Base-by-base conservation (phyloP, 2,329 filamentous ascomycete genomes). In the Aquanectria penicillioides region DNA sequence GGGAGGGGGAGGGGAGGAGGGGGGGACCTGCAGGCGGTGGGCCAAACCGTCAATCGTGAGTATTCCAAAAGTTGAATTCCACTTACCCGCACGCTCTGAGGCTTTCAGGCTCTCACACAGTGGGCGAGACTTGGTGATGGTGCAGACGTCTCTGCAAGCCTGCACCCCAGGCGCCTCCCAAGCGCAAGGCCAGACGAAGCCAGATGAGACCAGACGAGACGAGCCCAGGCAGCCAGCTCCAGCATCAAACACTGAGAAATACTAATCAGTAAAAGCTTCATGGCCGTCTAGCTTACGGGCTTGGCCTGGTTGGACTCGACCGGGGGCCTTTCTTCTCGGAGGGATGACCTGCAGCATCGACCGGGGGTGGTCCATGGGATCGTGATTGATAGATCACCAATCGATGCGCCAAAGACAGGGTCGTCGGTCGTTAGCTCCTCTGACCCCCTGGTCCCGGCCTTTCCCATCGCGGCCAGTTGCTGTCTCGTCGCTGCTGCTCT, bases 291-390 rank as follows among this genome's bases (percentile, higher is more conserved):
- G 43, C 52, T 48, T 41, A 47, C 43, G 20, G 26, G 36, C 46
- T 44, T 23, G 41, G 41, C 22, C 47, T 40, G 23, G 38, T 40
- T 47, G 54, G 53, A 29, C 29, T 25, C 29, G n/a, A n/a, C n/a
- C n/a, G n/a, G 31, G 50, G 41, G 26, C 15, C 11, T 33, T 26
- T 38, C 25, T 23, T 38, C 23, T 38, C 15, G 26, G 47, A 47
- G 38, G 47, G 29, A 57, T 57, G 54, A 57, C 54, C 54, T 57
- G 54, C 54, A 57, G 54, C 40, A 51, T 52, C 31, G 52, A 28
- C 22, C n/a, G n/a, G n/a, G n/a, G n/a, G n/a, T n/a, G n/a, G n/a
- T n/a, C n/a, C n/a, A n/a, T n/a, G 36, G 52, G 44, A 49, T 56
- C 43, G 52, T 46, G 33, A 51, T 41, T 37, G 47, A 52, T 38